Evolutionary conservation across 139 green algal genomes (phyloP), one percentile per base, ranked within the genome.

Genomic region (Chlorella sp.): DNA sequence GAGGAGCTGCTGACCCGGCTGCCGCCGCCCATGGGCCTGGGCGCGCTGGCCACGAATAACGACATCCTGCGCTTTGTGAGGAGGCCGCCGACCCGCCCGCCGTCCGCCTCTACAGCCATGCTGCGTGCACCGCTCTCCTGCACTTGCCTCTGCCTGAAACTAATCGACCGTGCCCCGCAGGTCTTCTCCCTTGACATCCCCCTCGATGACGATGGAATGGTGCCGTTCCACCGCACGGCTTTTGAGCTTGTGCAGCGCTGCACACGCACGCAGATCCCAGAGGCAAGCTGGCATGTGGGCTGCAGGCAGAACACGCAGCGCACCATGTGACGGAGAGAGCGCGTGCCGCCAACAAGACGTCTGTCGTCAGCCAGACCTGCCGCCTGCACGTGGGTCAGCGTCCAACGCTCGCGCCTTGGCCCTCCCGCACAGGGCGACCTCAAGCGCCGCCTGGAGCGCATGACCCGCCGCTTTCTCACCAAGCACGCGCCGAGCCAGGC

Each of bases 111-210:
- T n/a, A n/a, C n/a, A n/a, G n/a, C n/a, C n/a, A n/a, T n/a, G n/a
- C n/a, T n/a, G n/a, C n/a, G n/a, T n/a, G n/a, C n/a, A n/a, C n/a
- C n/a, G n/a, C n/a, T n/a, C n/a, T n/a, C n/a, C n/a, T n/a, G n/a
- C n/a, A n/a, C n/a, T n/a, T n/a, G n/a, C n/a, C n/a, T n/a, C n/a
- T n/a, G n/a, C n/a, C n/a, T n/a, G n/a, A n/a, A n/a, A n/a, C n/a
- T n/a, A n/a, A n/a, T n/a, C n/a, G n/a, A n/a, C 35, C 3, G 7
- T 70, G 62, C 27, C 12, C 40, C 33, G 35, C 41, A 70, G 67
- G n/a, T n/a, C n/a, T 91, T 87, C 73, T 86, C 90, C 56, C 79
- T 95, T 65, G 86, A 95, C 73, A 94, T 95, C 48, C 91, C 91
- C 5, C 75, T 95, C 41, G 77, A 91, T 41, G 65, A 87, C 27